Percentiles rank a stretch among this genome's conserved stretches.
Conservation (phyloP, 2,329 filamentous ascomycete genomes). For the Phyllosticta paracitricarpa region DNA sequence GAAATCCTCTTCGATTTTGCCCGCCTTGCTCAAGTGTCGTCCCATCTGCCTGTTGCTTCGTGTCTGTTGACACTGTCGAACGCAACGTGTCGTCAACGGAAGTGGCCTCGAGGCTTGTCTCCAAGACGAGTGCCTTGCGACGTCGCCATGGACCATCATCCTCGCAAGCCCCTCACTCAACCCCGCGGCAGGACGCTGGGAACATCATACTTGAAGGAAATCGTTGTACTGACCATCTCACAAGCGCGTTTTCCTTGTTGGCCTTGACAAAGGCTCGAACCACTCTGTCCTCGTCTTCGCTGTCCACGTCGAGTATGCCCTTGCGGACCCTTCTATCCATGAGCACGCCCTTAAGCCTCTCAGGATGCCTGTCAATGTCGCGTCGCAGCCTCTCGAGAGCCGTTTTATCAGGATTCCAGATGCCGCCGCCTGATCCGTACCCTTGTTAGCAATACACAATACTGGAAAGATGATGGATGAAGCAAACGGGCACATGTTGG, state of each 20-base stretch:
- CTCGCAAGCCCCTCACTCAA: neutral
- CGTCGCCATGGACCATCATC: neutral
- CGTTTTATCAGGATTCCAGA: constrained; percentile 66
- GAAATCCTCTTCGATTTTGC: neutral
- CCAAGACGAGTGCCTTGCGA: neutral
- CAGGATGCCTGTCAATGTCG: constrained; percentile 65
- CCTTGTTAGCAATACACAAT: constrained; percentile 1
- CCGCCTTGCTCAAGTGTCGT: neutral
- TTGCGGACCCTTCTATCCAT: constrained; percentile 50
- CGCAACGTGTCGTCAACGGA: neutral
- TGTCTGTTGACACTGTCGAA: too few relatives aligned
- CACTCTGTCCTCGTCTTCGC: constrained; percentile 48
- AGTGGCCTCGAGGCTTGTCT: neutral
- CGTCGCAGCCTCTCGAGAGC: constrained; percentile 58
- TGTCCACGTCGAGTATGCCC: constrained; percentile 52
- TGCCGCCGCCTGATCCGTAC: constrained; percentile 53
- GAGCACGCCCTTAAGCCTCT: constrained; percentile 59
- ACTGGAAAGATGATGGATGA: neutral
- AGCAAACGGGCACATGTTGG: neutral
- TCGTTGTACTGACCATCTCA: constrained; percentile 60
- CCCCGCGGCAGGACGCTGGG: neutral
- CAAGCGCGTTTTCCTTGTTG: constrained; percentile 68
- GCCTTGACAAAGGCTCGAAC: constrained; percentile 56
- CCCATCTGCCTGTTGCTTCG: neutral
- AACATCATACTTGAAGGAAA: neutral